These are phyloP conservation scores for Dichotomocladium elegans DNA, from an alignment of 371 early-diverging fungal genomes.

Conservation along the genomic window DNA sequence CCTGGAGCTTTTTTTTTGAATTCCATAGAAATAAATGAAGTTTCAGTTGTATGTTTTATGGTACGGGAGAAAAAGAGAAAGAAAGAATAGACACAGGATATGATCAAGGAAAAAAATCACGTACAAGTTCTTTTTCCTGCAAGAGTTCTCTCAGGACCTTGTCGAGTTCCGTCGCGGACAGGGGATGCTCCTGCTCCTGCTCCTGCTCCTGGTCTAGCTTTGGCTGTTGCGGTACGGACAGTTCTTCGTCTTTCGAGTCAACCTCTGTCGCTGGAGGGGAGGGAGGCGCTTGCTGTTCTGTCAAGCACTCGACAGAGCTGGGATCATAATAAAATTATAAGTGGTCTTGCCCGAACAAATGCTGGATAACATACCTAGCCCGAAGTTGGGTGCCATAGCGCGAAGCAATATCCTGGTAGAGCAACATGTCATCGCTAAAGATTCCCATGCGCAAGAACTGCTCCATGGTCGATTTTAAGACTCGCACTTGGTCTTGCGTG, in stretches of 20 bases:
- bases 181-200: neutral
- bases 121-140: conserved; percentile 11
- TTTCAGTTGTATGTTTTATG: neutral
- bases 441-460: conserved; percentile 42
- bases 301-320: neutral
- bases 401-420: conserved; percentile 11
- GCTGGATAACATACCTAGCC: conserved; percentile 5
- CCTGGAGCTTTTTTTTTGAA: conserved; percentile 26
- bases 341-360: neutral
- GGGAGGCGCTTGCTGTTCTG: neutral
- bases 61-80: neutral
- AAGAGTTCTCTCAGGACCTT: conserved; percentile 1
- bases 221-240: neutral
- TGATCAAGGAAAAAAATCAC: conserved; percentile 1
- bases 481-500: conserved; percentile 34
- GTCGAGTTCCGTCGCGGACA: conserved; percentile 6
- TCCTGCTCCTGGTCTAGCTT: neutral
- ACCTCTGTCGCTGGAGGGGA: neutral
- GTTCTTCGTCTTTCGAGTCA: too few species aligned
- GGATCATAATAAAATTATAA: neutral
- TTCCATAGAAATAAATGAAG: neutral
- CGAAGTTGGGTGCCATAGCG: neutral
- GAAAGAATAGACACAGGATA: neutral
- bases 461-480: conserved; percentile 42
- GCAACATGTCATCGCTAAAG: conserved; percentile 23